Base-by-base conservation (phyloP, 2,329 filamentous ascomycete species). In the Fusarium haematococcum region DNA sequence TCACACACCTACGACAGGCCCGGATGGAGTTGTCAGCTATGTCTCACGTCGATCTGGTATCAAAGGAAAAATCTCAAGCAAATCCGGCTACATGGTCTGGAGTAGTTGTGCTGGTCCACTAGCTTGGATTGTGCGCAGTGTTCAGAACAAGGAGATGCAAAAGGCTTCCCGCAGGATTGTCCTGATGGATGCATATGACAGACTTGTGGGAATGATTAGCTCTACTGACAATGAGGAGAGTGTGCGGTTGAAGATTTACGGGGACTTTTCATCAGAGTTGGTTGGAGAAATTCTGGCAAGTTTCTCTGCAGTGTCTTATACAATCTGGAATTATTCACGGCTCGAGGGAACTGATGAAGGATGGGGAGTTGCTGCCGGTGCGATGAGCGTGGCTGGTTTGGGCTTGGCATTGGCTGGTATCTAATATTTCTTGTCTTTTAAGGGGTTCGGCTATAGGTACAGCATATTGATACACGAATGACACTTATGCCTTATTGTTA, bases 31-130 rank as follows among this genome's bases (percentile, higher is more conserved):
- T 8, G 20, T 25, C 4, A 23, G 13, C 5, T 65, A 68, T 16
- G 32, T 20, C 4, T 62, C 66, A 8, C 56, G 66, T 10, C 62
- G 56, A 16, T 61, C 52, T 5, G 66, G 56, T 0, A 52, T 65
- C 14, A 20, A 18, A 3, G 54, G 66, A 3, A 23, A 65, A 25
- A 23, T 57, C 7, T 68, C 66, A 9, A n/a, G 16, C 30, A 68
- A 48, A 16, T 65, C 66, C 1, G 62, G 62, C 8, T 58, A 43
- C 56, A 68, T 68, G 66, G 37, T 65, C 13, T 68, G 66, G 66
- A 68, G 50, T 30, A 68, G 66, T 37, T 65, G 52, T 16, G 61
- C 66, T 1, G 66, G 66, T 5, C 62, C 66, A 6, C 45, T 68
- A 8, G 45, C 66, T 3, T 68, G 66, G 66, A 65, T 68, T 6